Base-by-base conservation (phyloP, 2,329 filamentous ascomycete species). In the Fusarium nematophilum region DNA sequence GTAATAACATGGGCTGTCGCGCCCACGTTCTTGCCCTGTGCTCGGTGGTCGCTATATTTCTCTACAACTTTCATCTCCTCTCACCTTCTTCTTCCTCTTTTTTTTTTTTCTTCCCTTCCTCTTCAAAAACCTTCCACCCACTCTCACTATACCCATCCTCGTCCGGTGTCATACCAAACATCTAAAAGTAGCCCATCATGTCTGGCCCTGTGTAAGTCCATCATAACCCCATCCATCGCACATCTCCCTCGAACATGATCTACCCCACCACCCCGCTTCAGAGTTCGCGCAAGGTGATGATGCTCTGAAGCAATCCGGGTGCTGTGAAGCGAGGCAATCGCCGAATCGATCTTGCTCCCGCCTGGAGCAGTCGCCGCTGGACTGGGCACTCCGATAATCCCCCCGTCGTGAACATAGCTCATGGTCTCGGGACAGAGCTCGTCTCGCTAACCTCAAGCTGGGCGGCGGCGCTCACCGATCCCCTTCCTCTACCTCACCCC, bases 371-470 rank as follows among this genome's bases (percentile, higher is more conserved):
- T n/a, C n/a, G n/a, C n/a, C n/a, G n/a, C n/a, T n/a, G n/a, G 29
- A 25, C 37, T 25, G 17, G n/a, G 43, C 14, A 43, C n/a, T n/a
- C n/a, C 29, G 44, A 33, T 34, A 26, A 29, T 15, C 33, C 31
- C 31, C 43, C n/a, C 43, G 34, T 64, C 72, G 68, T 68, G 65
- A 54, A 62, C 69, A 71, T 72, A 73, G 75, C 74, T 76, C 72
- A 76, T 76, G 62, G 44, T 66, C 67, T 67, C 64, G 70, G 70
- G 59, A 64, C 81, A 91, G 89, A 83, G 88, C 88, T 79, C 90
- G 89, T 80, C 85, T 92, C 73, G 87, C 88, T 77, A 88, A 85
- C 81, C 86, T 90, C 77, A 85, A 87, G 81, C 83, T 90, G 79
- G n/a, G n/a, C n/a, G 87, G 88, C 78, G 85, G 83, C 77, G 80